A percentile compares a stretch with the other conserved stretches of the same genome.
phyloP scores from a whole-genome alignment of 148 eudicot genomes.

The Talinum fruticosum region DNA sequence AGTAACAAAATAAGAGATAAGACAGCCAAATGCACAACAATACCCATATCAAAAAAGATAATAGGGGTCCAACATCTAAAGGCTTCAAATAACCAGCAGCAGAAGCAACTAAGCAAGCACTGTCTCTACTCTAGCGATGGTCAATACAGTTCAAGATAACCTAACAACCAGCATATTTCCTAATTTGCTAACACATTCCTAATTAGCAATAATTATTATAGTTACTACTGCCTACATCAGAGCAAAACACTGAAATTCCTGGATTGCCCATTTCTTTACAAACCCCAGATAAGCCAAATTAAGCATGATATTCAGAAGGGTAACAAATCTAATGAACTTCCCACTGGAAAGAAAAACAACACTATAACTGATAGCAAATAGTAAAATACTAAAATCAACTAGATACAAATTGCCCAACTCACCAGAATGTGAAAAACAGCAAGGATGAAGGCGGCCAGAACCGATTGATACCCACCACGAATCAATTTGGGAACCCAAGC shows the following conservation, averaged over 20 bases:
- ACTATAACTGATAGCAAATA: not conserved
- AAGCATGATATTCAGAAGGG: not conserved
- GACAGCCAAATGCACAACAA: not conserved
- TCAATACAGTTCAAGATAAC: too few relatives aligned
- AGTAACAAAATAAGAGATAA: not conserved
- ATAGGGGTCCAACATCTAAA: not conserved
- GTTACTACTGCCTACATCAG: not conserved
- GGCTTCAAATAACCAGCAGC: not conserved
- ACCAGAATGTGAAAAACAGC: conserved; percentile 67
- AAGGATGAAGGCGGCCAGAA: conserved; percentile 45
- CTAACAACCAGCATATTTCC: not conserved
- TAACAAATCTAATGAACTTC: not conserved
- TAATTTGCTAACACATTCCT: not conserved
- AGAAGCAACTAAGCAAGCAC: too few relatives aligned
- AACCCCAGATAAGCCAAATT: not conserved
- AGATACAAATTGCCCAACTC: not conserved
- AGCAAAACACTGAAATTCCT: not conserved
- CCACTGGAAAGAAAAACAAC: not conserved
- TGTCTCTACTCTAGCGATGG: too few relatives aligned
- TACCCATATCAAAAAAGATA: not conserved
- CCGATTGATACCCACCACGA: conserved; percentile 39
- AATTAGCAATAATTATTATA: not conserved
- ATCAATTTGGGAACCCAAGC: conserved; percentile 67
- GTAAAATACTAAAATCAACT: not conserved
- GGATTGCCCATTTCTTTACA: not conserved